Evolutionary conservation across 352 stramenopile genomes (phyloP), one percentile per base, ranked within the genome.

Genomic region (Saprolegnia diclina): DNA sequence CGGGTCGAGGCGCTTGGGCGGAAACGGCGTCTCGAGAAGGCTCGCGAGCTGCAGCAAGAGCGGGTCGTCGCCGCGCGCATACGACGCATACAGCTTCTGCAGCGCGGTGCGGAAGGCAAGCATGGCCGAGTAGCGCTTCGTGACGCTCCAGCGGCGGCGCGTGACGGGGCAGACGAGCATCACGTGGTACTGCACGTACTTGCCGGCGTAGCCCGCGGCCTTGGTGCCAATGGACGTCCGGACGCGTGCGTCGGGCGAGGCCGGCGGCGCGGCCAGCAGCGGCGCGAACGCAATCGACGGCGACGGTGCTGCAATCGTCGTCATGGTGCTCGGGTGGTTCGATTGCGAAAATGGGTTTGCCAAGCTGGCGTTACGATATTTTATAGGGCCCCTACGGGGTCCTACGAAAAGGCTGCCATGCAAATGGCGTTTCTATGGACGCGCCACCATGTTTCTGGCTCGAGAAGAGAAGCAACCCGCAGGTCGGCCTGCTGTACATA

Each of bases 111-210:
- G 52, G 32, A 57, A 57, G 52, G 22, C 16, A 57, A 57, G 52
- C 16, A 57, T 38, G 22, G 52, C 9, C 7, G 52, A 57, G 32
- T 57, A 57, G 52, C 52, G 52, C 32, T 57, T 57, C 7, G 52
- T 14, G 13, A 57, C 16, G 7, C 7, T 57, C 52, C 52, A 57
- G 7, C 32, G 22, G 7, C 52, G 52, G 22, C 16, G 22, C 22
- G 52, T 57, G 7, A 57, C 22, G 22, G 52, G 52, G 32, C 52
- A 57, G 7, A 13, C 13, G 16, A 57, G 52, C 32, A 38, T 7
- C 52, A 57, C 16, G 32, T 57, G 7, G 32, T 57, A 57, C 32
- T 57, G 52, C 22, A 57, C 52, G 32, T 57, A 57, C 32, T 57
- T 57, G 52, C 52, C 52, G 16, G 52, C 52, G 32, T 57, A 57